Conservation (phyloP, 2,329 filamentous ascomycete genomes). For the Fusarium humuli region DNA sequence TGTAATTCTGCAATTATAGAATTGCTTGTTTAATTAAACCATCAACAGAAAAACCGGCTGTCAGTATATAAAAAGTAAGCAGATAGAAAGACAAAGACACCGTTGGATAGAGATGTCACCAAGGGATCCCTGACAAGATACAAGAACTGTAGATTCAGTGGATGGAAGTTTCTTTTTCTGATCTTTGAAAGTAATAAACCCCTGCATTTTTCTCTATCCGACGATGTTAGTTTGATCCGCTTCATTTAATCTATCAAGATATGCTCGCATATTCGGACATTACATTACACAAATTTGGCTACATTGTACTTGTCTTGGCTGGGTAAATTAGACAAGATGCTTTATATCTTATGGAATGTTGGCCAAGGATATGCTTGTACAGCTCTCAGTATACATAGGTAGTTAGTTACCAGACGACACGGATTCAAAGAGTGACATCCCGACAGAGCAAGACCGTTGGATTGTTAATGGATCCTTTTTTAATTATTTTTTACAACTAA, state of each 20-base stretch:
- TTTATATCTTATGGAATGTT: neutral
- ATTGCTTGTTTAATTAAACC: neutral
- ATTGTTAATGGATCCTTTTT: conserved; percentile 1
- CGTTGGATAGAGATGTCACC: neutral
- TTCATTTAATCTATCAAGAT: neutral
- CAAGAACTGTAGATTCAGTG: neutral
- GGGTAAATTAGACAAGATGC: neutral
- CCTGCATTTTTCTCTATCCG: neutral
- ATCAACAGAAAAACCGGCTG: neutral
- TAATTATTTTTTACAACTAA: neutral
- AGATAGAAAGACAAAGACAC: neutral
- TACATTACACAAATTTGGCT: neutral
- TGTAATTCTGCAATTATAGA: neutral
- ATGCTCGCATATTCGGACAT: neutral
- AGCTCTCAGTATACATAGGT: neutral
- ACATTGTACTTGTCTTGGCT: neutral
- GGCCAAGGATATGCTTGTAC: neutral
- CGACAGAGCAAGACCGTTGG: conserved; percentile 24
- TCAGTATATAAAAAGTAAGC: neutral
- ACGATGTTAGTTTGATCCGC: neutral
- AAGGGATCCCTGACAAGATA: neutral
- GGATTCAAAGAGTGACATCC: conserved; percentile 17
- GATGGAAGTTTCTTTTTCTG: neutral
- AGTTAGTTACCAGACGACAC: conserved; percentile 2
- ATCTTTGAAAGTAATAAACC: neutral